A percentile compares a stretch with the other conserved stretches of the same genome.
Evolutionary conservation across 2,329 filamentous ascomycete species (phyloP).

Genomic region (Paracoccidioides brasiliensis): DNA sequence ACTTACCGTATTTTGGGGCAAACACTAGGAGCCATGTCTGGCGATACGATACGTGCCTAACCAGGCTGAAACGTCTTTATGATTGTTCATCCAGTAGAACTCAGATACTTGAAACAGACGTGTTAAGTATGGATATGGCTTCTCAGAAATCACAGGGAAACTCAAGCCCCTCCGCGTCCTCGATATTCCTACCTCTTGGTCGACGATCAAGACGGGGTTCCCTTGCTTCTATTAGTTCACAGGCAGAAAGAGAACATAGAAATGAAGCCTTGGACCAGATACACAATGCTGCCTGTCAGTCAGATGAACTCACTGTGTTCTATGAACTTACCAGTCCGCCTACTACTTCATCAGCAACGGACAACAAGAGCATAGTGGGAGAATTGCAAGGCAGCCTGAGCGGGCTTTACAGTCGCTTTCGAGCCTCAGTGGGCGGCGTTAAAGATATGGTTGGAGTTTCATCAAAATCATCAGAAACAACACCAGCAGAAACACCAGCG

Average conservation of each 20-base stretch:
- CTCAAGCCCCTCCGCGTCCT: slow-evolving; percentile 33
- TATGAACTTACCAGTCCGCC: slow-evolving; percentile 65
- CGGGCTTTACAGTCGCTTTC: slow-evolving; percentile 74
- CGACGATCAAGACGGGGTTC: slow-evolving; percentile 33
- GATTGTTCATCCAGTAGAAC: neutral
- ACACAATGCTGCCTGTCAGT: slow-evolving; percentile 75
- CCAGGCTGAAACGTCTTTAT: neutral
- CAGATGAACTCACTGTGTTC: slow-evolving; percentile 76
- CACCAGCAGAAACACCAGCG: slow-evolving; percentile 14
- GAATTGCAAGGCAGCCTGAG: slow-evolving; percentile 79
- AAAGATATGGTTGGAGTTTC: slow-evolving; percentile 38
- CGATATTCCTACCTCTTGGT: slow-evolving; percentile 32
- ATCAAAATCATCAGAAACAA: slow-evolving; percentile 20
- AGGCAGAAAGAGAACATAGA: slow-evolving; percentile 59
- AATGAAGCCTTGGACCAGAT: slow-evolving; percentile 73
- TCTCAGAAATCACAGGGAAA: slow-evolving; percentile 25
- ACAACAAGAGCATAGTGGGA: slow-evolving; percentile 56
- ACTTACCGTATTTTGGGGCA: neutral
- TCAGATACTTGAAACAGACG: neutral
- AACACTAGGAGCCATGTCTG: neutral
- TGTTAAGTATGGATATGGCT: slow-evolving; percentile 18
- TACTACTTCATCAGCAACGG: slow-evolving; percentile 46
- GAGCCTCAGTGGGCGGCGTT: slow-evolving; percentile 63
- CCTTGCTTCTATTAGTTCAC: slow-evolving; percentile 37
- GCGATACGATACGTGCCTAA: neutral